Base-by-base conservation (phyloP, 257 asterid genomes). In the Solanum clarkiae region DNA sequence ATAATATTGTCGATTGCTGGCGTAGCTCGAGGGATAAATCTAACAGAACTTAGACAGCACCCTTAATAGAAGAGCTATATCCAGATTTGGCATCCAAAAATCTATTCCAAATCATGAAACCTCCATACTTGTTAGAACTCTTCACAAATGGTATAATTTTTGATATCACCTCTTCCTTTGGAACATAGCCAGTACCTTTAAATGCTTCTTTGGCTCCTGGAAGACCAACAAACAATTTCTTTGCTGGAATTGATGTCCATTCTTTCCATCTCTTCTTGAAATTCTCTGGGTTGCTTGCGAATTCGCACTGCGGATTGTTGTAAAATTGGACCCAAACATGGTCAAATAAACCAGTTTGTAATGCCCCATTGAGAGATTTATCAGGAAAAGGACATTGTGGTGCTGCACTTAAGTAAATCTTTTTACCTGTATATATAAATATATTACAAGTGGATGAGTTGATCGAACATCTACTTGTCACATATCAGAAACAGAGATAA, bases 361-460 rank as follows among this genome's bases (percentile, higher is more conserved):
- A 86, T 66, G 97, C 93, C 42, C 86, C 54, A 12, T 90, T 91
- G 22, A 94, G 9, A 17, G 85, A 44, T 8, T 86, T 87, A 72
- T 94, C 97, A 4, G 97, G 97, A 56, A 91, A 93, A 7, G 97
- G 97, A 65, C 98, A 94, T 88, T 92, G 98, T 72, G 98, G 97
- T 56, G 98, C 98, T 4, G 93, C 97, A 3, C 91, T 71, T 1
- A 94, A 59, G 65, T 87, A 88, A 26, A 93, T 93, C 66, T 49
- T 87, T 18, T 29, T 65, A 14, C 72, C 45, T 29, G 72, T 63
- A 36, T 20, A 65, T 26, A 62, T 20, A 65, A 6, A 62, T 13
- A 13, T 9, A 63, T 24, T 24, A 1, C 5, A 11, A 63, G 44
- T 5, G 44, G 26, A 63, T 26, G 20, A 63, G 71, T 26, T 54